Percentiles rank a stretch among this genome's conserved stretches.
Conservation (phyloP, 2,329 filamentous ascomycete genomes). For the Diaporthe vexans region DNA sequence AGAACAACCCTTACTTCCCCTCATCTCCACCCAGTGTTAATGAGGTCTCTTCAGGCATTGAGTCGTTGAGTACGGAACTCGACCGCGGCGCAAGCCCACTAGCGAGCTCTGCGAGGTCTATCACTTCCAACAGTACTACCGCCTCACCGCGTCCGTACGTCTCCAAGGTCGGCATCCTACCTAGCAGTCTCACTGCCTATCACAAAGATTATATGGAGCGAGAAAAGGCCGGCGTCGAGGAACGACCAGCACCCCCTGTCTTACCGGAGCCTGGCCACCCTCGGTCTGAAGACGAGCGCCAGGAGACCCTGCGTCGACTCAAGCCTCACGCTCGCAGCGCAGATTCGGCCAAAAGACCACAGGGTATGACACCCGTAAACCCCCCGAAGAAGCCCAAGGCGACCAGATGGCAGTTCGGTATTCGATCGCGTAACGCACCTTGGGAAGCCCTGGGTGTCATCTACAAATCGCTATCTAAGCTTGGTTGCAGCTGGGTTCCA, state of each 20-base stretch:
- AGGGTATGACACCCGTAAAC: slow-evolving; percentile 73
- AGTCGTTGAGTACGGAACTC: slow-evolving; percentile 48
- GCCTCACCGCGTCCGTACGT: slow-evolving; percentile 70
- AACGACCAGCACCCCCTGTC: slow-evolving; percentile 59
- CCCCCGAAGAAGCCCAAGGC: slow-evolving; percentile 81
- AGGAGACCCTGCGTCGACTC: slow-evolving; percentile 83
- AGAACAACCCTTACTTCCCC: slow-evolving; percentile 59
- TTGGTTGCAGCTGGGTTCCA: slow-evolving; percentile 89
- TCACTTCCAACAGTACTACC: slow-evolving; percentile 62
- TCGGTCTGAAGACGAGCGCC: slow-evolving; percentile 80
- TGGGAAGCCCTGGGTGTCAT: slow-evolving; percentile 96
- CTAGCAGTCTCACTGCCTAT: slow-evolving; percentile 90
- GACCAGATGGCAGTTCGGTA: slow-evolving; percentile 98
- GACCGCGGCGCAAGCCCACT: slow-evolving; percentile 63
- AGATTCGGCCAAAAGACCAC: slow-evolving; percentile 70
- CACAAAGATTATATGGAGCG: slow-evolving; percentile 92
- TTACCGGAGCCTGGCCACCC: slow-evolving; percentile 64
- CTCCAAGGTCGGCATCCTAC: slow-evolving; percentile 91
- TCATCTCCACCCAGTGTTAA: slow-evolving; percentile 62
- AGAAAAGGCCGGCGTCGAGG: slow-evolving; percentile 66
- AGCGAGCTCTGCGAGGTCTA: slow-evolving; percentile 68
- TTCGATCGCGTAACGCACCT: slow-evolving; percentile 92
- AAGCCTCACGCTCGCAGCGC: slow-evolving; percentile 87
- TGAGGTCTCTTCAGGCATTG: slow-evolving; percentile 68
- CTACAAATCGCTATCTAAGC: slow-evolving; percentile 89